These are phyloP conservation scores for Tuber magnatum DNA, from an alignment of 495 filamentous ascomycete genomes.

Conservation along the genomic window DNA sequence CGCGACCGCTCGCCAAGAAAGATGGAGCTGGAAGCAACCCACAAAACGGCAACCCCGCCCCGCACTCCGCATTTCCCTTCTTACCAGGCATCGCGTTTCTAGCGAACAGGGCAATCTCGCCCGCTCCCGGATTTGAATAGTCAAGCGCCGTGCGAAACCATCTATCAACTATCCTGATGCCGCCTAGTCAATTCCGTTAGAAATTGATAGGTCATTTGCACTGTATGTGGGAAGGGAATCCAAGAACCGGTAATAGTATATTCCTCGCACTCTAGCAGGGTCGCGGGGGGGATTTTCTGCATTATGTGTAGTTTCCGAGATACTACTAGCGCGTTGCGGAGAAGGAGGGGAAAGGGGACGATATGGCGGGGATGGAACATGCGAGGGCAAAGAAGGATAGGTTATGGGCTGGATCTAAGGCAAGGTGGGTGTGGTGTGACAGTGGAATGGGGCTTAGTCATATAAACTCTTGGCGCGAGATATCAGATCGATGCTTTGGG, in stretches of 20 bases:
- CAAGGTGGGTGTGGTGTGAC: neutral
- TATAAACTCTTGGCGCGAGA: neutral
- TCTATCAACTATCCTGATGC: constrained; percentile 35
- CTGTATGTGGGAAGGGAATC: neutral
- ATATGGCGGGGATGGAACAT: neutral
- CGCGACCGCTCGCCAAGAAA: neutral
- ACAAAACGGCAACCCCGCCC: constrained; percentile 34
- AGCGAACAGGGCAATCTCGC: constrained; percentile 31
- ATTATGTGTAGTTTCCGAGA: neutral
- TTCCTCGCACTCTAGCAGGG: constrained; percentile 2
- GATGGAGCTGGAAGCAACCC: constrained; percentile 4
- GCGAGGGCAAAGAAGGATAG: neutral
- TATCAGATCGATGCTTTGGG: neutral
- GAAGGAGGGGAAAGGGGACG: neutral
- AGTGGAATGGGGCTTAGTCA: neutral
- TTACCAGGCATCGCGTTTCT: constrained; percentile 35
- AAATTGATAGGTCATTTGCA: neutral
- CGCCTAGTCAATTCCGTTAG: constrained; percentile 19
- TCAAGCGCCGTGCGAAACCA: constrained; percentile 39
- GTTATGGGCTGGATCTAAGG: neutral
- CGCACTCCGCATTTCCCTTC: constrained; percentile 30
- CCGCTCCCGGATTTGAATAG: constrained; percentile 18
- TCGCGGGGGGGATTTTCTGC: constrained; percentile 5
- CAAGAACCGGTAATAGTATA: constrained; percentile 23
- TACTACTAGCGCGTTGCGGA: neutral